phyloP scores from a whole-genome alignment of 2,329 filamentous ascomycete genomes.

The Curvularia verruculosa region DNA sequence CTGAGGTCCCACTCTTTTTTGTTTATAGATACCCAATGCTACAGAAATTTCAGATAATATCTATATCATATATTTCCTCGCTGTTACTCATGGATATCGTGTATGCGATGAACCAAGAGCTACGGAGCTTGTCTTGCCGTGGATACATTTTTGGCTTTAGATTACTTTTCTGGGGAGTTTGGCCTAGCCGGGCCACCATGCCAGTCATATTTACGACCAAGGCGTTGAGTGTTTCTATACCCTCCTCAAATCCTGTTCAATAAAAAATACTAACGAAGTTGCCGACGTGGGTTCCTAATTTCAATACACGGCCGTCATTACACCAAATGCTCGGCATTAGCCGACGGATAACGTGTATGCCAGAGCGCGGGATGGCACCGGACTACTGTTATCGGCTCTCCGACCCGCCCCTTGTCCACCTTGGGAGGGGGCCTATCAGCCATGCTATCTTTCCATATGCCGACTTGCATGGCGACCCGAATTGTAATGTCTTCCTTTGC shows the following conservation, averaged over 20 bases:
- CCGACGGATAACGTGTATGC: constrained; percentile 21
- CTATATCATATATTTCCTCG: background rate
- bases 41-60: constrained; percentile 1
- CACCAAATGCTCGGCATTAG: constrained; percentile 6
- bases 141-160: background rate
- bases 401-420: constrained; percentile 21
- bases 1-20: background rate
- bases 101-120: background rate
- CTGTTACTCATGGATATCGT: background rate
- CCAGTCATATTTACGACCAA: background rate
- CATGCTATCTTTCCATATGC: constrained; percentile 23
- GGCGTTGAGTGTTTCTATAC: background rate
- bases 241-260: background rate
- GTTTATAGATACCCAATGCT: constrained; percentile 23
- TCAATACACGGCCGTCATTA: background rate
- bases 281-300: background rate
- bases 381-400: constrained; percentile 30
- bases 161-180: background rate
- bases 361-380: constrained; percentile 19
- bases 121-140: background rate
- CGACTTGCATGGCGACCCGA: constrained; percentile 13
- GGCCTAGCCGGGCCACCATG: background rate
- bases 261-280: background rate
- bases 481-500: constrained; percentile 16
- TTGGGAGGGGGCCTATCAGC: constrained; percentile 26